phyloP scores from a whole-genome alignment of 805 yeast species.

The Candida nemodendra region DNA sequence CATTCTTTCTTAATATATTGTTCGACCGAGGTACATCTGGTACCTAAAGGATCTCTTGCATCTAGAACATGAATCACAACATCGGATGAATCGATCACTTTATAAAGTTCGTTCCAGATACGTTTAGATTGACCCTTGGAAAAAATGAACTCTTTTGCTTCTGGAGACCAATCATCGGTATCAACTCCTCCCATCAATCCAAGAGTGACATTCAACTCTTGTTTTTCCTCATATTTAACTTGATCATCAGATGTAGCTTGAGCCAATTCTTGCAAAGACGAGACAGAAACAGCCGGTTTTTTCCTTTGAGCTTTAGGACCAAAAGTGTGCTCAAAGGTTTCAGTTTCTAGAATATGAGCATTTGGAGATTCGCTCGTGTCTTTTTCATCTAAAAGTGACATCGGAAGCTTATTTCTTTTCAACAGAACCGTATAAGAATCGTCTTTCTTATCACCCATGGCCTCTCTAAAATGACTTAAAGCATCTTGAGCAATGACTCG shows the following conservation, averaged over 20 bases:
- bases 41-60: conserved; percentile 97
- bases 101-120: conserved; percentile 96
- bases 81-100: conserved; percentile 96
- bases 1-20: conserved; percentile 90
- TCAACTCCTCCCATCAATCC: conserved; percentile 76
- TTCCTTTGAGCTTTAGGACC: conserved; percentile 96
- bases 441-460: conserved; percentile 79
- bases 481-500: conserved; percentile 98
- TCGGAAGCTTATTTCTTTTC: conserved; percentile 88
- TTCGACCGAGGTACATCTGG: conserved; percentile 91
- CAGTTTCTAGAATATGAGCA: conserved; percentile 83
- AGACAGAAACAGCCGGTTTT: conserved; percentile 74
- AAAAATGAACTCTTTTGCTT: conserved; percentile 94
- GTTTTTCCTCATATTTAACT: conserved; percentile 66
- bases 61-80: conserved; percentile 95
- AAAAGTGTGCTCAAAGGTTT: conserved; percentile 74
- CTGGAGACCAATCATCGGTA: conserved; percentile 81
- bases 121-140: conserved; percentile 97
- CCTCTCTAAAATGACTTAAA: conserved; percentile 87
- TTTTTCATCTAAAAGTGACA: conserved; percentile 90
- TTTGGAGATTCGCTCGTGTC: conserved; percentile 74
- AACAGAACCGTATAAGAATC: conserved; percentile 84
- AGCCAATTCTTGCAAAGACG: conserved; percentile 80
- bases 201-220: conserved; percentile 68
- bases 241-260: conserved; percentile 54